Conservation (phyloP, 1,284 basidiomycete genomes). For the Marasmius sp. region DNA sequence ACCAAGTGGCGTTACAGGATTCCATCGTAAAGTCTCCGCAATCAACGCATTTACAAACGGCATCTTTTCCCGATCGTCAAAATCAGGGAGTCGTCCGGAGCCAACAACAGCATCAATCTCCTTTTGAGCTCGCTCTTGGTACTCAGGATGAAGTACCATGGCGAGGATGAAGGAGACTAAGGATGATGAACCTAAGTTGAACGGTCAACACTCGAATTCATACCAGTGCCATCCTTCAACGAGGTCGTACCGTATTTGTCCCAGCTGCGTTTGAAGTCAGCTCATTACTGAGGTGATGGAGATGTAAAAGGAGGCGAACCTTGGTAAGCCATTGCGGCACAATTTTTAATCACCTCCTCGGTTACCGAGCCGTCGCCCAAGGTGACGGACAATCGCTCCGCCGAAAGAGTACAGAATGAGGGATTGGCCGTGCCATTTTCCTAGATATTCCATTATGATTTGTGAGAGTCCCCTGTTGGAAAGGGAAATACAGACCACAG, state of each 20-base stretch:
- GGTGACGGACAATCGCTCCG: neutral
- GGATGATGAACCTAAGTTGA: constrained; percentile 18
- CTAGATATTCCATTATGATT: neutral
- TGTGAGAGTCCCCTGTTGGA: neutral
- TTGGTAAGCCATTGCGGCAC: neutral
- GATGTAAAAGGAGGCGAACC: neutral
- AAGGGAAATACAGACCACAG: neutral
- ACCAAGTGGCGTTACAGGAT: constrained; percentile 31
- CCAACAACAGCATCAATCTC: constrained; percentile 31
- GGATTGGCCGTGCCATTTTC: neutral
- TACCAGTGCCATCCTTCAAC: neutral
- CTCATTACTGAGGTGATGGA: neutral
- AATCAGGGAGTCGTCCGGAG: constrained; percentile 30
- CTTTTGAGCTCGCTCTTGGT: constrained; percentile 28
- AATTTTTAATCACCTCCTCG: neutral
- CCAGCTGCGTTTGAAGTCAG: neutral
- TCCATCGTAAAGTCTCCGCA: constrained; percentile 31
- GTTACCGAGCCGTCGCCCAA: neutral
- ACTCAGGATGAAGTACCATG: constrained; percentile 28
- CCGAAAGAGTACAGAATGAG: neutral
- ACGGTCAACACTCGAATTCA: neutral
- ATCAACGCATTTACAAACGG: constrained; percentile 33
- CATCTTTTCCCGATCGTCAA: constrained; percentile 26
- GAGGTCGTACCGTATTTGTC: constrained; percentile 16
- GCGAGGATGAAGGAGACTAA: constrained; percentile 26